Percentiles rank a stretch among this genome's conserved stretches.
These are phyloP conservation scores for Chlorella variabilis DNA, from an alignment of 163 green algal genomes.

Conservation along the genomic window DNA sequence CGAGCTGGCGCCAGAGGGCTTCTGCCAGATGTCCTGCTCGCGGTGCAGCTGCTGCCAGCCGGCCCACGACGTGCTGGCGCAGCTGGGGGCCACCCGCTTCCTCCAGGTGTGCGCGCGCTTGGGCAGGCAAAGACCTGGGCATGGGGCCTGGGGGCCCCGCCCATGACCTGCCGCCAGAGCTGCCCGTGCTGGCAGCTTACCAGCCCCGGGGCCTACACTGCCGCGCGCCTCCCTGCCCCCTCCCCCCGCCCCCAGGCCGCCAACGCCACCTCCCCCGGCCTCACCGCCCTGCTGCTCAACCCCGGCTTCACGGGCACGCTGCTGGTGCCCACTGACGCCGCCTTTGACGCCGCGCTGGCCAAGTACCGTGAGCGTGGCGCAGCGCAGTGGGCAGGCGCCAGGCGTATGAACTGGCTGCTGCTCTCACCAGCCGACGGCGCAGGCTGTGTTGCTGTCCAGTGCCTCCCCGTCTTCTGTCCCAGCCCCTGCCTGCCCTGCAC, in stretches of 20 bases:
- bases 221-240: not conserved
- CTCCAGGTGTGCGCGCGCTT: conserved; percentile 28
- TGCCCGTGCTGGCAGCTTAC: not conserved
- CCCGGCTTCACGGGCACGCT: conserved; percentile 42
- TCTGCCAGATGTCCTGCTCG: conserved; percentile 53
- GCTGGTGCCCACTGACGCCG: conserved; percentile 50
- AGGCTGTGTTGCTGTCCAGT: no score
- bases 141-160: no score
- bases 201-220: not conserved
- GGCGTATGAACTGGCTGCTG: no score
- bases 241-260: not conserved
- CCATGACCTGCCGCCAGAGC: no score
- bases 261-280: conserved; percentile 3
- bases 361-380: conserved; percentile 9
- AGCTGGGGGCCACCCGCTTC: conserved; percentile 35
- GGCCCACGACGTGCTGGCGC: conserved; percentile 18
- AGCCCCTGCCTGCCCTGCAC: not conserved
- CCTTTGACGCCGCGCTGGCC: conserved; percentile 39
- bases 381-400: no score
- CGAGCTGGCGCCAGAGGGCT: conserved; percentile 39
- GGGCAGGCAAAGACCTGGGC: no score
- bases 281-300: conserved; percentile 39
- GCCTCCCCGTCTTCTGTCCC: no score
- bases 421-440: no score
- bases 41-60: conserved; percentile 52